Evolutionary conservation across 2,329 filamentous ascomycete species (phyloP).

Genomic region (Endoconidiophora laricicola): DNA sequence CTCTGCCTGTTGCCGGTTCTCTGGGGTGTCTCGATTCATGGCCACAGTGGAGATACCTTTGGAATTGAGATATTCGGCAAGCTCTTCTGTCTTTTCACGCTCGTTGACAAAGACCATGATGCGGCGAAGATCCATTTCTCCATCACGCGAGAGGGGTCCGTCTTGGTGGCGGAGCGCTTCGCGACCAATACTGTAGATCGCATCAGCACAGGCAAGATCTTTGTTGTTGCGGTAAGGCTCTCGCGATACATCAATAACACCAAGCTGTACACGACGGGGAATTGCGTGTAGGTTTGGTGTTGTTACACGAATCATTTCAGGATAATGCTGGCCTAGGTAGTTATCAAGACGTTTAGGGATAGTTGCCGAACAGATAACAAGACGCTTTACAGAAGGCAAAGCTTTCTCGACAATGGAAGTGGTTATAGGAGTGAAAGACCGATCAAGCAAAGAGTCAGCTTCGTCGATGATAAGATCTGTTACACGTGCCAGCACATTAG

Average conservation of each 20-base stretch:
- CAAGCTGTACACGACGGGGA: conserved; percentile 81
- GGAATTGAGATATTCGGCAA: conserved; percentile 59
- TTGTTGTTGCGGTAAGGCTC: conserved; percentile 93
- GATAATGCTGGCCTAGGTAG: conserved; percentile 67
- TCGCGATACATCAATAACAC: conserved; percentile 78
- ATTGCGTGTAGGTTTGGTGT: conserved; percentile 95
- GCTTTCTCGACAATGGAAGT: conserved; percentile 67
- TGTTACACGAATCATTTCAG: conserved; percentile 68
- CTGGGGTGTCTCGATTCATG: conserved; percentile 67
- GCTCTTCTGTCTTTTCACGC: conserved; percentile 68
- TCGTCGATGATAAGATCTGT: conserved; percentile 83
- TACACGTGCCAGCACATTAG: conserved; percentile 83
- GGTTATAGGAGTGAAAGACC: conserved; percentile 75
- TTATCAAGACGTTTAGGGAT: conserved; percentile 82
- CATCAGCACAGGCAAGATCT: conserved; percentile 80
- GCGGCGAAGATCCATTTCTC: conserved; percentile 50
- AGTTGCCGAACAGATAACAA: conserved; percentile 89
- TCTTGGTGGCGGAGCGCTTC: conserved; percentile 46
- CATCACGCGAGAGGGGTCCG: conserved; percentile 17
- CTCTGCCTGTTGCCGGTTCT: conserved; percentile 54
- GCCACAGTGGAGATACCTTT: conserved; percentile 85
- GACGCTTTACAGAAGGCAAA: conserved; percentile 64
- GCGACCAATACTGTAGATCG: conserved; percentile 84
- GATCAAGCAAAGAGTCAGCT: conserved; percentile 88
- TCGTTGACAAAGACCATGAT: conserved; percentile 96